Evolutionary conservation across 306 rosid genomes (phyloP), one percentile per base, ranked within the genome.

Genomic region (Inga laurina): DNA sequence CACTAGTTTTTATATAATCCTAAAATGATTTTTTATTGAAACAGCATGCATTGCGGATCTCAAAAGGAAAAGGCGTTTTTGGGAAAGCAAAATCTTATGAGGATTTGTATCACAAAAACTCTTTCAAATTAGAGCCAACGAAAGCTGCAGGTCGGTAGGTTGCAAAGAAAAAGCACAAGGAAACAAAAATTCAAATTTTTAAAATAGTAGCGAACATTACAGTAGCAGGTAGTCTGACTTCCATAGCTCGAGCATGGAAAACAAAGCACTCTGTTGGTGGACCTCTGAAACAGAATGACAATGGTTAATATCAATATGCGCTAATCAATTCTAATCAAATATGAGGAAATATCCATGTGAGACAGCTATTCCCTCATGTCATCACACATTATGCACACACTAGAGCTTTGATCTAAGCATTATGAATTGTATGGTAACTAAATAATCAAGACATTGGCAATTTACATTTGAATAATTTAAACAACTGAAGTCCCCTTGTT

Each of bases 251-350:
- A 79, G 98, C 97, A 86, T 93, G 99, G 85, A 87, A 91, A 77
- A 95, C 49, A 92, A 95, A 92, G 84, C 99, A 95, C 90, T 95
- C 92, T 9, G 98, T 93, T 44, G 99, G 97, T 65, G 99, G 98
- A 82, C 99, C 99, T 39, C 99, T 95, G 93, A 82, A 86, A 87
- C 52, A 87, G 61, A 87, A 67, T 82, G 75, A 81, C 79, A 89
- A 78, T 57, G 43, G 57, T 84, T 57, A 86, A 90, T 72, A 32
- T 74, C 82, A 74, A 72, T 35, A 34, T 35, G 68, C 68, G 57
- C 70, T 27, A 30, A 12, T 3, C 30, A 30, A 64, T 1, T 30
- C 10, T 30, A 19, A 30, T 64, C 39, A 64, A 8, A 11, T 30
- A 30, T 6, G 5, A 64, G 8, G 41, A 64, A 64, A 64, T 64